These are phyloP conservation scores for Vitis hybrid DNA, from an alignment of 177 flowering plant genomes.

Conservation along the genomic window DNA sequence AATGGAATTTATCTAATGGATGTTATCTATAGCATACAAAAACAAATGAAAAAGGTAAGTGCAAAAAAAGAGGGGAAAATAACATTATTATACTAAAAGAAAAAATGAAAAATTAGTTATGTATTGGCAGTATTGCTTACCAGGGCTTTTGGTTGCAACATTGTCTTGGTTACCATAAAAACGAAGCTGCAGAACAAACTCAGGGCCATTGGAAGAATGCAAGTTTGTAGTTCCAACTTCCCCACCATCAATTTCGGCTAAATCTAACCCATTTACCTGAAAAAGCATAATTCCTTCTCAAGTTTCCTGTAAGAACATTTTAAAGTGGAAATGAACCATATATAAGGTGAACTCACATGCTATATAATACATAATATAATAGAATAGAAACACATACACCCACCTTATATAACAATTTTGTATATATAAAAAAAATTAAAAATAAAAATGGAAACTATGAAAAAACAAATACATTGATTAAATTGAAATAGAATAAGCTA, in stretches of 20 bases:
- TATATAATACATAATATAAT: too few relatives aligned
- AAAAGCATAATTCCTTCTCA: background rate
- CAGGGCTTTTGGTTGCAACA: conserved; percentile 17
- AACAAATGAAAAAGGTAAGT: background rate
- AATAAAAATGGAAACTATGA: too few relatives aligned
- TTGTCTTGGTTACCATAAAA: conserved; percentile 26
- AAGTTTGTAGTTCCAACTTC: conserved; percentile 74
- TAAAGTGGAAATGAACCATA: background rate
- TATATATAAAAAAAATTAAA: too few relatives aligned
- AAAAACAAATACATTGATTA: too few relatives aligned
- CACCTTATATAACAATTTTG: too few relatives aligned
- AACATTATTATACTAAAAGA: background rate
- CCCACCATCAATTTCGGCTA: conserved; percentile 71
- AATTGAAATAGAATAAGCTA: too few relatives aligned
- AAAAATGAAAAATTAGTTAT: too few relatives aligned
- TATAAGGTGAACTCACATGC: background rate
- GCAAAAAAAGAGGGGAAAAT: background rate
- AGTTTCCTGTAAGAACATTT: too few relatives aligned
- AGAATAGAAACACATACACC: too few relatives aligned
- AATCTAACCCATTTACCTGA: conserved; percentile 64
- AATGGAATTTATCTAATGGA: background rate
- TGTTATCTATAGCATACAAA: background rate
- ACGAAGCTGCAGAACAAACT: conserved; percentile 58
- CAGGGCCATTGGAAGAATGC: conserved; percentile 75
- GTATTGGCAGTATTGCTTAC: conserved; percentile 18